Percentiles rank a stretch among this genome's conserved stretches.
phyloP scores from a whole-genome alignment of 768 basidiomycete species.

The Hygrophoropsis aurantiaca region DNA sequence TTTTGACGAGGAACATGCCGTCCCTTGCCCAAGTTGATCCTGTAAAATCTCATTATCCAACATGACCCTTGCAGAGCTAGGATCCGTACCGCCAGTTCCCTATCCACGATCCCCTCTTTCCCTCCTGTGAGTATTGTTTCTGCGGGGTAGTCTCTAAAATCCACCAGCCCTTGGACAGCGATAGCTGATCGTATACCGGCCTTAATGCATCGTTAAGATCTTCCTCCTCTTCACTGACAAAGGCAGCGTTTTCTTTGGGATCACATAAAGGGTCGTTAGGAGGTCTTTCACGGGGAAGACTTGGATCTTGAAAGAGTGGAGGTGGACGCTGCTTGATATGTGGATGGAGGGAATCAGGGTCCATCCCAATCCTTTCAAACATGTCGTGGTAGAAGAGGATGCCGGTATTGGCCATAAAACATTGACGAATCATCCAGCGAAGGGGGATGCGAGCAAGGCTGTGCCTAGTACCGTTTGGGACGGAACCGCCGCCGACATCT shows the following conservation, averaged over 20 bases:
- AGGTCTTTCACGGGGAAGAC: constrained; percentile 27
- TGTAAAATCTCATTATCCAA: constrained; percentile 7
- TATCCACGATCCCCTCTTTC: constrained; percentile 17
- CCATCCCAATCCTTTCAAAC: constrained; percentile 45
- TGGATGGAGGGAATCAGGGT: constrained; percentile 46
- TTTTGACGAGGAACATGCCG: constrained; percentile 42
- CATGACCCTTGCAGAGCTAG: neutral
- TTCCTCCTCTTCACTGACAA: constrained; percentile 56
- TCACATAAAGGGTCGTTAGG: neutral
- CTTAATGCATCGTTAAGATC: constrained; percentile 59
- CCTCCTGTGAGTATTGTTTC: constrained; percentile 23
- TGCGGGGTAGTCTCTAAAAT: constrained; percentile 55
- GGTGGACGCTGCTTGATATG: constrained; percentile 41
- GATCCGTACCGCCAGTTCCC: constrained; percentile 15
- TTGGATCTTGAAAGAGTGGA: constrained; percentile 33
- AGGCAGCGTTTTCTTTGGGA: constrained; percentile 14
- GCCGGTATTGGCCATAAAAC: constrained; percentile 53
- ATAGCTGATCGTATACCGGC: constrained; percentile 57
- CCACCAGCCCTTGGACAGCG: constrained; percentile 58
- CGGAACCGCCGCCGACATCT: constrained; percentile 79
- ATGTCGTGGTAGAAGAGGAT: constrained; percentile 54
- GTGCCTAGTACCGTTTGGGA: constrained; percentile 53
- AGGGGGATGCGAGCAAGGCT: constrained; percentile 70
- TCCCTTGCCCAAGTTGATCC: constrained; percentile 40
- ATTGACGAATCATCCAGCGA: constrained; percentile 77